Evolutionary conservation across 2,329 filamentous ascomycete genomes (phyloP), one percentile per base, ranked within the genome.

Genomic region (Fusarium transvaalense): DNA sequence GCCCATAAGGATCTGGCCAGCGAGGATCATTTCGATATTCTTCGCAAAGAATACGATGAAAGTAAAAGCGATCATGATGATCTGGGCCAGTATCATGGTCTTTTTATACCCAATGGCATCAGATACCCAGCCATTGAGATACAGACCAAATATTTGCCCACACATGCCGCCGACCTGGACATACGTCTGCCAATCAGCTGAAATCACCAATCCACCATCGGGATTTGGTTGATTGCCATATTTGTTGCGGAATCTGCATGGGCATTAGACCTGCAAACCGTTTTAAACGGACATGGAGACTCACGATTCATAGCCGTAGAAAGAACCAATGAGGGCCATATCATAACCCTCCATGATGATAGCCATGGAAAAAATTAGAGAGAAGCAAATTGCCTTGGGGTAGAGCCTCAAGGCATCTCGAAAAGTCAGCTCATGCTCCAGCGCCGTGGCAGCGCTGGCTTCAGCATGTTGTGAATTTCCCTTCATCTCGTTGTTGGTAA

Each of bases 71-170:
- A 82, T 78, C 79, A 86, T 75, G 61, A 82, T 75, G 7, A 80
- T 69, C 43, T 90, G 79, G 12, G 85, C 85, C 8, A 71, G 79
- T 27, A 90, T 83, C 71, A 90, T 84, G 9, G 86, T 88, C 74
- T 84, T 86, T 19, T 86, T 83, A 72, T 89, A 89, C 14, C 87
- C 87, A 66, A 86, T 86, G 8, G 83, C 80, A 72, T 91, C 88
- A 5, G 87, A 86, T n/a, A 88, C 75, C 76, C 83, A 86, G 35
- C 89, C 89, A 72, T 88, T 89, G 71, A 89, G 78, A 63, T 89
- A 76, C 21, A 90, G 77, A 6, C 89, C 89, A 43, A 91, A 80
- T 47, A 91, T 86, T 72, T 89, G 86, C n/a, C 89, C 89, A 23
- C 71, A 85, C 83, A 61, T 83, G 80, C 59, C 71, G 72, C 64